These are phyloP conservation scores for Diospyros kaki DNA, from an alignment of 148 eudicot genomes.

Conservation along the genomic window DNA sequence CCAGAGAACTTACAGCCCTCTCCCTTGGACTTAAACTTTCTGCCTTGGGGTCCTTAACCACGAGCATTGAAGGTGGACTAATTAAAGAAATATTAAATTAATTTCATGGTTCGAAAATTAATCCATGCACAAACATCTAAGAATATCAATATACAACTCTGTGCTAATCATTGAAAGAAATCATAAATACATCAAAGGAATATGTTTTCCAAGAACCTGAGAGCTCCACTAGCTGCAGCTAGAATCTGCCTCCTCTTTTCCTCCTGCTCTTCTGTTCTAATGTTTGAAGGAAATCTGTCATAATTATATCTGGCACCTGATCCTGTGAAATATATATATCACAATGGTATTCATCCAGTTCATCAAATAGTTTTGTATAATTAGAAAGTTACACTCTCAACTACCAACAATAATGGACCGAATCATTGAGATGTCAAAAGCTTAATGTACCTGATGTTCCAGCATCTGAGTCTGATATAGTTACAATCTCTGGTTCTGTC, in stretches of 20 bases:
- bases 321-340: slow-evolving; percentile 19
- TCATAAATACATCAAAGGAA: slow-evolving; percentile 14
- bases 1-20: slow-evolving; percentile 74
- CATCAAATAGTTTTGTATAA: not conserved
- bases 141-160: not conserved
- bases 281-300: slow-evolving; percentile 80
- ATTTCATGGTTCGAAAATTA: not conserved
- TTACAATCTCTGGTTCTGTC: slow-evolving; percentile 76
- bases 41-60: slow-evolving; percentile 45
- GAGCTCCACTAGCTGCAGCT: slow-evolving; percentile 76
- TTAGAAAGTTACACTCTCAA: slow-evolving; percentile 7
- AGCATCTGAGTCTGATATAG: slow-evolving; percentile 64
- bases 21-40: slow-evolving; percentile 96
- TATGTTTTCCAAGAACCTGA: slow-evolving; percentile 46
- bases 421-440: not conserved
- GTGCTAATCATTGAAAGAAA: not conserved
- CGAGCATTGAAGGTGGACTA: slow-evolving; percentile 39
- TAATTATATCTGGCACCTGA: slow-evolving; percentile 71
- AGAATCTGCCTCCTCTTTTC: slow-evolving; percentile 91
- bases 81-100: slow-evolving; percentile 5
- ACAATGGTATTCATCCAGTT: slow-evolving; percentile 11
- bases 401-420: not conserved
- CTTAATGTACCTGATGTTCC: slow-evolving; percentile 50
- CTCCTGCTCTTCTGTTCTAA: slow-evolving; percentile 87
- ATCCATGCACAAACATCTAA: not conserved